Base-by-base conservation (phyloP, 2,329 filamentous ascomycete species). In the Trichoderma breve region DNA sequence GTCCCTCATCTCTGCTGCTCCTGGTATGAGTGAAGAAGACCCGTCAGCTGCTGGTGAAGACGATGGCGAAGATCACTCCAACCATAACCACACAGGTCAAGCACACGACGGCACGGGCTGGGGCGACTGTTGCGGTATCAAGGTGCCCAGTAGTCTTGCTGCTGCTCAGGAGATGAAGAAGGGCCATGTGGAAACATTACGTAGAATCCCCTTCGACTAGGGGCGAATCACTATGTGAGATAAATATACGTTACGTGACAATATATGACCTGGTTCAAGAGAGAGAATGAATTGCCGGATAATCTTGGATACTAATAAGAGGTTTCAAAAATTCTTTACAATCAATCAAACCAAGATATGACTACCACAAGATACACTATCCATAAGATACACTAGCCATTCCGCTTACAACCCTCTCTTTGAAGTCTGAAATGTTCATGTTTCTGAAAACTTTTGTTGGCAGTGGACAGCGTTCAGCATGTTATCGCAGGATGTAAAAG, bases 41-140 rank as follows among this genome's bases (percentile, higher is more conserved):
- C 82, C 82, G 1, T 86, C 84, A n/a, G 77, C 80, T 5, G 78
- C 79, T 3, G 80, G 80, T 4, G 87, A 86, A 12, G 84, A 84
- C 61, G 86, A 86, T 67, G 86, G 84, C 68, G 87, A 88, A 0
- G 89, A 89, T 72, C 87, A 89, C n/a, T 83, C 89, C 26, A 87
- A 91, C 43, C 88, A 91, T 65, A 83, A 84, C 74, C 88, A 90
- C 75, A 84, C 90, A 30, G 88, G 91, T 30, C 89, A 91, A 65
- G 84, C 84, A 70, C 89, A 90, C 74, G 88, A 91, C 65, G 87
- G 88, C 62, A 89, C 86, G 70, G 89, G 89, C 26, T 99, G 96
- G 93, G 95, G 95, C 6, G 96, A 99, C 81, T 99, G 96, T 81
- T 99, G 96, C 80, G 96, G 96, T 30, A 99, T 99, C 82, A 95